Base-by-base conservation (phyloP, 2,329 filamentous ascomycete species). In the Tolypocladium album region DNA sequence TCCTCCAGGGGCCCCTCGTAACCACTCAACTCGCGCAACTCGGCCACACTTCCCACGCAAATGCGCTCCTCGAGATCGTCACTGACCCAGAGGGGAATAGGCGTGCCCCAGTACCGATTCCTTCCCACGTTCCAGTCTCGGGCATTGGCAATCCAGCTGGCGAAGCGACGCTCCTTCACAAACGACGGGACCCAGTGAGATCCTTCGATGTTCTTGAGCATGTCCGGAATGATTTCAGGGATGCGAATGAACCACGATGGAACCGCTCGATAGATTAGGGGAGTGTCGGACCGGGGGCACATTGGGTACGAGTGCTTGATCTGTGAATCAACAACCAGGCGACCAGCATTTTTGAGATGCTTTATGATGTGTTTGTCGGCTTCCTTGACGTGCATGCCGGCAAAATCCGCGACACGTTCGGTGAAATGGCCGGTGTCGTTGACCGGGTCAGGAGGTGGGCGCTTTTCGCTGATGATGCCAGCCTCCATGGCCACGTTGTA, bases 171-270 rank as follows among this genome's bases (percentile, higher is more conserved):
- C 68, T 96, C 92, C 74, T 96, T 96, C 63, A 97, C 92, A 67
- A 90, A 89, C 1, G 83, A 86, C 1, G 93, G 93, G 1, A 96
- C 91, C 93, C 93, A 97, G 70, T 95, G 89, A 9, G 92, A 94
- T 17, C 84, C 83, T 69, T 96, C 88, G 61, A 97, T 92, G 66
- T 93, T 94, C 67, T 90, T 80, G n/a, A 97, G 79, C 88, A 97
- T 93, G 64, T 92, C 79, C 1, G 92, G 91, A 58, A 96, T 85
- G 66, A 92, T 88, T 61, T 89, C 84, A 22, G 88, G 84, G 55
- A 97, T 90, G 72, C 90, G 90, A 68, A 97, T 88, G 72, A 97
- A 97, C 93, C 93, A 97, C 0, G 92, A 91, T 11, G 92, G 90
- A 22, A 97, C 91, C 34, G 93, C 91, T 64, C 89, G 86, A 75